Evolutionary conservation across 163 green algal genomes (phyloP).

Genomic region (Chlamydomonas reinhardtii): DNA sequence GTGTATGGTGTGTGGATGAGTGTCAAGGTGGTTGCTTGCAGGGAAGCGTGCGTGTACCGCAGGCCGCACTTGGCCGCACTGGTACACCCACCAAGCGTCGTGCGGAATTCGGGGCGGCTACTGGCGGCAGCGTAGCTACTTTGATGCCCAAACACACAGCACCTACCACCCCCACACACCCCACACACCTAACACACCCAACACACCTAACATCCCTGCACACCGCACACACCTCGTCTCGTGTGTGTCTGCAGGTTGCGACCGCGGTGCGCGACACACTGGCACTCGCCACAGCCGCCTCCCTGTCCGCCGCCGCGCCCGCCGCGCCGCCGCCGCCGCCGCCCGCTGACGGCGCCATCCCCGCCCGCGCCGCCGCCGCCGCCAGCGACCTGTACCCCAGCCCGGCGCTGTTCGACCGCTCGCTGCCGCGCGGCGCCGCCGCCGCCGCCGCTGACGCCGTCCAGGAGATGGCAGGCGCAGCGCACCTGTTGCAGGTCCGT

Average conservation of each 20-base stretch:
- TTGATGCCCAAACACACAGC: too few relatives aligned
- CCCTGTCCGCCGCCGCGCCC: constrained; percentile 35
- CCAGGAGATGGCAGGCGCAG: constrained; percentile 54
- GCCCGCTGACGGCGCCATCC: constrained; percentile 2
- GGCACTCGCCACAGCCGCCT: constrained; percentile 6
- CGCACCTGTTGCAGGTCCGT: constrained; percentile 60
- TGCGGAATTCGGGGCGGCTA: too few relatives aligned
- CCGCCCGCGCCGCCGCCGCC: constrained; percentile 1
- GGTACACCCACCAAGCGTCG: too few relatives aligned
- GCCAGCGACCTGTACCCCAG: constrained; percentile 38
- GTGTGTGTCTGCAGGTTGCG: constrained; percentile 6
- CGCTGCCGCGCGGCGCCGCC: not conserved
- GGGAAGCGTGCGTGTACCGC: too few relatives aligned
- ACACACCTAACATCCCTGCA: too few relatives aligned
- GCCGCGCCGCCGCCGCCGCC: constrained; percentile 9
- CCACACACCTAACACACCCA: too few relatives aligned
- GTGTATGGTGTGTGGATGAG: too few relatives aligned
- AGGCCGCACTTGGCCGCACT: too few relatives aligned
- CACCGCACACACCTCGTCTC: too few relatives aligned
- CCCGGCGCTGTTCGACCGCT: constrained; percentile 23
- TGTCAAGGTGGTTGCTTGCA: too few relatives aligned
- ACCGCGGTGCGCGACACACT: not conserved
- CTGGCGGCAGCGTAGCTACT: too few relatives aligned
- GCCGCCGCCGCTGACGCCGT: constrained; percentile 56
- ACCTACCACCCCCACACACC: too few relatives aligned